phyloP scores from a whole-genome alignment of 163 green algal species.

The Scenedesmus sp. region DNA sequence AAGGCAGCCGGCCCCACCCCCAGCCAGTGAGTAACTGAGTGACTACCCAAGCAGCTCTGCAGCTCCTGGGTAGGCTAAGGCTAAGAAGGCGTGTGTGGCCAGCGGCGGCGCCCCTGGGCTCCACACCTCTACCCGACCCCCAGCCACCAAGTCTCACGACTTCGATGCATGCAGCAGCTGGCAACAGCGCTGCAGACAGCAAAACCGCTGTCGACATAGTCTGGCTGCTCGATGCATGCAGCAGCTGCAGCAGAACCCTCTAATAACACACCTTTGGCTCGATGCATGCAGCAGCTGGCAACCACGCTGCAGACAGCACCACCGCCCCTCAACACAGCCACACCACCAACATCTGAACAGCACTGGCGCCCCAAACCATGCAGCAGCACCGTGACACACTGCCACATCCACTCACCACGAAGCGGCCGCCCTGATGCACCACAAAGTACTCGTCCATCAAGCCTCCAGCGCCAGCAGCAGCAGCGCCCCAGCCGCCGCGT shows the following conservation, averaged over 20 bases:
- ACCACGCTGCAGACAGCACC: not conserved
- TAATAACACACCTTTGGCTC: not conserved
- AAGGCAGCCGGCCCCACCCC: too few relatives aligned
- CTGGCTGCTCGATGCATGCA: not conserved
- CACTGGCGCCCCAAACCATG: not conserved
- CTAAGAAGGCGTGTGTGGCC: too few relatives aligned
- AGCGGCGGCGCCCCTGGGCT: too few relatives aligned
- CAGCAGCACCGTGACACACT: not conserved
- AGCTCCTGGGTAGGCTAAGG: too few relatives aligned
- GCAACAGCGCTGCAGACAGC: too few relatives aligned
- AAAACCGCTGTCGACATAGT: too few relatives aligned
- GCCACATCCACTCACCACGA: conserved; percentile 1
- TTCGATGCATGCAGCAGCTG: too few relatives aligned
- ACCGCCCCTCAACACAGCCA: not conserved
- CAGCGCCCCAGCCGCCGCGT: not conserved
- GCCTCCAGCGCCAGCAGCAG: not conserved
- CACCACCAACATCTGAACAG: not conserved
- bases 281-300: conserved; percentile 3
- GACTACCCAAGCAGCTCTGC: too few relatives aligned
- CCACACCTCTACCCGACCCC: too few relatives aligned
- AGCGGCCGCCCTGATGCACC: not conserved
- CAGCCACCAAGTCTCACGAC: too few relatives aligned
- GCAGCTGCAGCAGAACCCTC: not conserved
- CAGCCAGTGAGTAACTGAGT: too few relatives aligned
- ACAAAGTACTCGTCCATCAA: conserved; percentile 33